Conservation (phyloP, 139 green algal genomes). For the Chlamydomonas asymmetrica region DNA sequence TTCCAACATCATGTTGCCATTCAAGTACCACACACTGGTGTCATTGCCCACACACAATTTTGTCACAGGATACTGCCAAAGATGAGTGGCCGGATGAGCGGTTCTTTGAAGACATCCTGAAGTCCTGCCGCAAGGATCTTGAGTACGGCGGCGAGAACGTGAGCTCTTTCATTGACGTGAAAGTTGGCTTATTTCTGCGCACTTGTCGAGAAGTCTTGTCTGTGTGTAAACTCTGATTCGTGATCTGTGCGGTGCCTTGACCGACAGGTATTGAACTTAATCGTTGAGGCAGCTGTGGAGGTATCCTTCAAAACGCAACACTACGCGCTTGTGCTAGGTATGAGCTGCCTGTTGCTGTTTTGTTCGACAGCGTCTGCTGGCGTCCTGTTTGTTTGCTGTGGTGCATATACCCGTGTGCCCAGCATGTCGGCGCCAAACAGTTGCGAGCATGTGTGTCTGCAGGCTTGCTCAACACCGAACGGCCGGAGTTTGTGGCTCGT, state of each 20-base stretch:
- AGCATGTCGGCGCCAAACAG: too few species aligned
- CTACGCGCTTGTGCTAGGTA: slow-evolving; percentile 76
- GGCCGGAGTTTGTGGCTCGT: slow-evolving; percentile 19
- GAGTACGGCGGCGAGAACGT: slow-evolving; percentile 36
- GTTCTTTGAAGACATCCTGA: slow-evolving; percentile 38
- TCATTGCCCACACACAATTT: background rate
- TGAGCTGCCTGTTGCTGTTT: background rate
- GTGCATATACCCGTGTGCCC: too few species aligned
- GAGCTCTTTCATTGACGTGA: too few species aligned
- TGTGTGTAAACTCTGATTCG: background rate
- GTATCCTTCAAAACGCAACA: slow-evolving; percentile 70
- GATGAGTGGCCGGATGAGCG: slow-evolving; percentile 28
- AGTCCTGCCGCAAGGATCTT: slow-evolving; percentile 43
- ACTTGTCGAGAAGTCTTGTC: background rate
- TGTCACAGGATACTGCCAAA: slow-evolving; percentile 1
- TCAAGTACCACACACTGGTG: too few species aligned
- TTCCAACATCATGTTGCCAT: background rate
- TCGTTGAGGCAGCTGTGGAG: slow-evolving; percentile 73
- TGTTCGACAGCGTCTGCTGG: too few species aligned
- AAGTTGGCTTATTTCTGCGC: too few species aligned
- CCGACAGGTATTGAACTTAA: slow-evolving; percentile 42
- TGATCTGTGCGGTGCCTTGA: too few species aligned
- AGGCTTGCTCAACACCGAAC: slow-evolving; percentile 46
- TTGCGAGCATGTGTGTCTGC: too few species aligned
- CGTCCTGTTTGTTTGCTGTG: too few species aligned